phyloP scores from a whole-genome alignment of 192 early-diverging fungal genomes.

The Coemansia sp. region DNA sequence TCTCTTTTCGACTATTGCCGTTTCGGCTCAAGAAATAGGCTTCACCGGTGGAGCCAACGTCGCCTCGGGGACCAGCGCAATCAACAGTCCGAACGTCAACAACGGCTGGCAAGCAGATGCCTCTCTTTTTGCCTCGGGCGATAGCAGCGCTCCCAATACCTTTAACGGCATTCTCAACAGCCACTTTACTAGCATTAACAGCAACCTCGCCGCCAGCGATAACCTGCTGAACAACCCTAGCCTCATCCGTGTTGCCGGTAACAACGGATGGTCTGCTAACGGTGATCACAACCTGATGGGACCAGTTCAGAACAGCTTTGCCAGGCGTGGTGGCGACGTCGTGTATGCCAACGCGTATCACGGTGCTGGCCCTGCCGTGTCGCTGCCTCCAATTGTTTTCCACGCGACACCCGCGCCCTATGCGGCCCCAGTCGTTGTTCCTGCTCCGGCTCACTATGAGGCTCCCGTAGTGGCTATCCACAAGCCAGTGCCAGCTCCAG shows the following conservation, averaged over 20 bases:
- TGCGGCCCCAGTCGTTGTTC: conserved; percentile 7
- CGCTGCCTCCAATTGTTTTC: conserved; percentile 12
- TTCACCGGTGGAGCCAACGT: conserved; percentile 13
- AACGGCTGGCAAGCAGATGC: conserved; percentile 29
- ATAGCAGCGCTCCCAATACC: background rate
- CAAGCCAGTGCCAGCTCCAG: conserved; percentile 1
- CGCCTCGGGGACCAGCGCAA: conserved; percentile 22
- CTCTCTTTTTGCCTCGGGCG: conserved; percentile 17
- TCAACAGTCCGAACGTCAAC: conserved; percentile 33
- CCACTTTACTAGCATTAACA: conserved; percentile 25
- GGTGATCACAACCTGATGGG: conserved; percentile 27
- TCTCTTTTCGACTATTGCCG: conserved; percentile 10
- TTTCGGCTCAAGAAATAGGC: conserved; percentile 32
- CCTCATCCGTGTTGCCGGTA: conserved; percentile 12
- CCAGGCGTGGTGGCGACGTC: conserved; percentile 16
- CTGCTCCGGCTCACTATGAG: conserved; percentile 16
- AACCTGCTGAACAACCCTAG: conserved; percentile 35
- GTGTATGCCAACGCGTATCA: conserved; percentile 14
- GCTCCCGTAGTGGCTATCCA: background rate
- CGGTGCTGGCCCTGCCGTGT: background rate
- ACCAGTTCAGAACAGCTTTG: conserved; percentile 19
- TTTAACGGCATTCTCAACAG: conserved; percentile 23
- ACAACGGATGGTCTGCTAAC: conserved; percentile 35
- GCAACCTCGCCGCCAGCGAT: conserved; percentile 15
- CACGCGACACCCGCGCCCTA: conserved; percentile 13